These are phyloP conservation scores for Cercophora newfieldiana DNA, from an alignment of 495 filamentous ascomycete genomes.

Conservation along the genomic window DNA sequence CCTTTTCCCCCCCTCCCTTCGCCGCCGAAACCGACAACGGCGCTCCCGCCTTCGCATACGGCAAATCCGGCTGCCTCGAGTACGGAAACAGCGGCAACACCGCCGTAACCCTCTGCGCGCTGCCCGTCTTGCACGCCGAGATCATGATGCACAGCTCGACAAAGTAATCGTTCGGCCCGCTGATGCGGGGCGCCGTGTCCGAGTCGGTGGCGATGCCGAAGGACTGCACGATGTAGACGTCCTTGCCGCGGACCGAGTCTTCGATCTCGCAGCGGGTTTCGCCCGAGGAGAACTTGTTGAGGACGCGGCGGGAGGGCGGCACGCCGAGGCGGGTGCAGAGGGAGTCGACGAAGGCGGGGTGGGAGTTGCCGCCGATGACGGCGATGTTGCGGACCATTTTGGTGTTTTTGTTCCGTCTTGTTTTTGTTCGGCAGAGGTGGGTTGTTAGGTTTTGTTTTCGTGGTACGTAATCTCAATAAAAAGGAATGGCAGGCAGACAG, in stretches of 20 bases:
- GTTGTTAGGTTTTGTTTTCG: not conserved
- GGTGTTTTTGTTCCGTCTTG: constrained; percentile 2
- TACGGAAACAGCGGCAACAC: constrained; percentile 97
- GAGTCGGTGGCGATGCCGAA: constrained; percentile 51
- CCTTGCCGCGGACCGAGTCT: constrained; percentile 94
- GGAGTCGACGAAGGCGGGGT: constrained; percentile 81
- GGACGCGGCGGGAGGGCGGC: constrained; percentile 75
- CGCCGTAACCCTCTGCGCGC: constrained; percentile 85
- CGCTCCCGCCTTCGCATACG: constrained; percentile 93
- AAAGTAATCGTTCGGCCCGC: constrained; percentile 78
- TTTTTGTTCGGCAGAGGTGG: too few relatives aligned
- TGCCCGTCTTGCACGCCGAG: constrained; percentile 95
- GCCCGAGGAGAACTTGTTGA: constrained; percentile 91
- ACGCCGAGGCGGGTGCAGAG: constrained; percentile 89
- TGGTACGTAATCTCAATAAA: not conserved
- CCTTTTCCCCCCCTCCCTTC: not conserved
- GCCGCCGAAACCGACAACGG: constrained; percentile 56
- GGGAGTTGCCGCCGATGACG: constrained; percentile 90
- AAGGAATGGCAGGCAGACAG: not conserved
- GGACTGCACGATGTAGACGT: constrained; percentile 96
- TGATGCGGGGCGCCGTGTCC: constrained; percentile 28
- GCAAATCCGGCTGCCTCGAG: constrained; percentile 89
- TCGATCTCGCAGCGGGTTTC: constrained; percentile 93
- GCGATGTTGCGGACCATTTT: constrained; percentile 97
- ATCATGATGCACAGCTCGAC: constrained; percentile 97